Percentiles rank a stretch among this genome's conserved stretches.
These are phyloP conservation scores for Schizothecium vesticola DNA, from an alignment of 495 filamentous ascomycete species.

Conservation along the genomic window DNA sequence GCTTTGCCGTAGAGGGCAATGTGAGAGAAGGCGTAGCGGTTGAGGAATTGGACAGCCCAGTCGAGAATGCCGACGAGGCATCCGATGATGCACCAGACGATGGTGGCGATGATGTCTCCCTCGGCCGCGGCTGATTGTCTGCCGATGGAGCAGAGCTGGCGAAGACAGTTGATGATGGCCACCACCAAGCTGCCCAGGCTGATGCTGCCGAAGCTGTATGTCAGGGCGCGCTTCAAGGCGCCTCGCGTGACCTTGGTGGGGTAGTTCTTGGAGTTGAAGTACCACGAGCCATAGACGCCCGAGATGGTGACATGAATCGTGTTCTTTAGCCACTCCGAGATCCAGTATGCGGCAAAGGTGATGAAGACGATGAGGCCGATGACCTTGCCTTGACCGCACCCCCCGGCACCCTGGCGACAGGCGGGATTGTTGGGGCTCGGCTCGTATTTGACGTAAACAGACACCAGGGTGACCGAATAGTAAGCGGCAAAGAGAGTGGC, in stretches of 20 bases:
- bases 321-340: constrained; percentile 88
- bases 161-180: constrained; percentile 77
- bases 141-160: constrained; percentile 70
- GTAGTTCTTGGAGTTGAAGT: constrained; percentile 69
- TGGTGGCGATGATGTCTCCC: constrained; percentile 63
- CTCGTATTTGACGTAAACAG: constrained; percentile 74
- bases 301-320: constrained; percentile 82
- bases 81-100: constrained; percentile 64
- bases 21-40: constrained; percentile 83
- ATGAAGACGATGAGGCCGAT: constrained; percentile 80
- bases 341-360: constrained; percentile 88
- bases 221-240: constrained; percentile 68
- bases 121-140: constrained; percentile 56
- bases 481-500: constrained; percentile 67
- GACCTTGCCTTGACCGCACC: constrained; percentile 71
- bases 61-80: constrained; percentile 75
- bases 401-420: constrained; percentile 55
- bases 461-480: constrained; percentile 55
- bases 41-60: constrained; percentile 76
- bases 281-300: constrained; percentile 90
- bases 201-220: constrained; percentile 89
- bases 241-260: constrained; percentile 72
- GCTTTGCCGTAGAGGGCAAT: constrained; percentile 88
- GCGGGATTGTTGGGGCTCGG: constrained; percentile 60
- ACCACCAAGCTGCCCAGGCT: constrained; percentile 78